A percentile compares a stretch with the other conserved stretches of the same genome.
phyloP scores from a whole-genome alignment of 2,329 filamentous ascomycete species.

The Neonectria magnoliae region DNA sequence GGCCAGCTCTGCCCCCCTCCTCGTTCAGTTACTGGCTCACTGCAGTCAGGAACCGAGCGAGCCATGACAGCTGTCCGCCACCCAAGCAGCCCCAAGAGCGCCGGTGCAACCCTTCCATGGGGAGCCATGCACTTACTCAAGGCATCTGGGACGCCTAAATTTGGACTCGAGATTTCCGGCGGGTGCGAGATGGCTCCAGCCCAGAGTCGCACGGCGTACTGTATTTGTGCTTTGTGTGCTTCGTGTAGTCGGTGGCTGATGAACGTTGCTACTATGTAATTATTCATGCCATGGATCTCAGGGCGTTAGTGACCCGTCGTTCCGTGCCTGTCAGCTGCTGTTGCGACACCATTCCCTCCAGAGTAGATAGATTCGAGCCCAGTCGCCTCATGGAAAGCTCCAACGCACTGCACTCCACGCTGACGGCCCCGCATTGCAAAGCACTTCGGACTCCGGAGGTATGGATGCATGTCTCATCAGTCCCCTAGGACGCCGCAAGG shows the following conservation, averaged over 20 bases:
- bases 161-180: not conserved
- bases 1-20: constrained; percentile 23
- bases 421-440: constrained; percentile 17
- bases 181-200: not conserved
- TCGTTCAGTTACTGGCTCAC: not conserved
- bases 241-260: not conserved
- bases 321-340: constrained; percentile 27
- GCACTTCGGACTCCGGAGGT: not conserved
- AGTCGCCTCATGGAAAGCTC: not conserved
- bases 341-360: constrained; percentile 13
- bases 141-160: constrained; percentile 5
- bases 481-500: constrained; percentile 7
- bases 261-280: not conserved
- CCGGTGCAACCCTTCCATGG: constrained; percentile 4
- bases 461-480: not conserved
- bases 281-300: not conserved
- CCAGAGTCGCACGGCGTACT: not conserved
- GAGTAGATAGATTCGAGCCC: not conserved
- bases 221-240: not conserved
- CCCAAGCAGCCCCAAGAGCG: constrained; percentile 1
- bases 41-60: constrained; percentile 22
- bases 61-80: constrained; percentile 27
- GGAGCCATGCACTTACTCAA: constrained; percentile 23
- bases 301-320: not conserved
- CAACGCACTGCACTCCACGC: not conserved